phyloP scores from a whole-genome alignment of 2,329 filamentous ascomycete genomes.

The Fusarium siculi region DNA sequence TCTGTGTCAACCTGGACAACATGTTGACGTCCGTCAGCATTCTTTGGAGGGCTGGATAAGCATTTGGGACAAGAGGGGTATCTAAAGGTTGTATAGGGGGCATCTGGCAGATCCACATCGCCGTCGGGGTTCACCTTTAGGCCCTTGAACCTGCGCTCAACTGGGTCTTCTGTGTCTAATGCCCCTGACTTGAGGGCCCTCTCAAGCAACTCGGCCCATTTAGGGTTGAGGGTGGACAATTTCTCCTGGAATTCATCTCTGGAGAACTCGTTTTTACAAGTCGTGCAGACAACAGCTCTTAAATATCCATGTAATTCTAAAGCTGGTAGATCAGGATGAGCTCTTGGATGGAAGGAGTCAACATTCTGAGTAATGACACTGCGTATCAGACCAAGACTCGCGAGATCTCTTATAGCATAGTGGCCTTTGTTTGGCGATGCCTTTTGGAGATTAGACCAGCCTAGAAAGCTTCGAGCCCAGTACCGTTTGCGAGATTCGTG shows the following conservation, averaged over 20 bases:
- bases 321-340: slow-evolving; percentile 79
- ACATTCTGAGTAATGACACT: slow-evolving; percentile 95
- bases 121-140: slow-evolving; percentile 92
- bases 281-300: slow-evolving; percentile 81
- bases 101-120: slow-evolving; percentile 88
- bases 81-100: slow-evolving; percentile 88
- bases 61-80: slow-evolving; percentile 92
- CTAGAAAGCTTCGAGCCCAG: slow-evolving; percentile 94
- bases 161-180: slow-evolving; percentile 79
- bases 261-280: slow-evolving; percentile 77
- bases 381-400: slow-evolving; percentile 75
- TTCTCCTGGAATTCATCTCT: slow-evolving; percentile 80
- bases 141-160: slow-evolving; percentile 73
- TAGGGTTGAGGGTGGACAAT: slow-evolving; percentile 82
- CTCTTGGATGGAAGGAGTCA: slow-evolving; percentile 86
- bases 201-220: slow-evolving; percentile 81
- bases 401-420: slow-evolving; percentile 78
- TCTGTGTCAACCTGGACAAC: slow-evolving; percentile 78
- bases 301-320: slow-evolving; percentile 94
- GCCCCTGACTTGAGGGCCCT: slow-evolving; percentile 79
- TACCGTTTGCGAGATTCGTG: slow-evolving; percentile 92
- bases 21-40: slow-evolving; percentile 64
- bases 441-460: slow-evolving; percentile 84
- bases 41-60: slow-evolving; percentile 68
- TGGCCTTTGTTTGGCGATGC: slow-evolving; percentile 86